Evolutionary conservation across 208 protist species (phyloP).

Genomic region (Trypanosoma brucei): DNA sequence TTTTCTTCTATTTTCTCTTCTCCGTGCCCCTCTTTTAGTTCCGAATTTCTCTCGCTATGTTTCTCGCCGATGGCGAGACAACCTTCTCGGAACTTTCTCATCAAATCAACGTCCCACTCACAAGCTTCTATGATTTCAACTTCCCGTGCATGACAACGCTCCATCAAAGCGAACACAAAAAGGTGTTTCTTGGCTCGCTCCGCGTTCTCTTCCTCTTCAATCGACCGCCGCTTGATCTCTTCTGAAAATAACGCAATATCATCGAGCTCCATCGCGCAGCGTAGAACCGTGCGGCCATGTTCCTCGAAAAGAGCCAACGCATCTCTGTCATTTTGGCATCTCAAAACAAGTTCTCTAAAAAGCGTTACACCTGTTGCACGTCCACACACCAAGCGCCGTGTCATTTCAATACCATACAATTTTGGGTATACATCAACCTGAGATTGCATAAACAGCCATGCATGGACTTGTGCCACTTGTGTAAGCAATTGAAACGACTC

Average conservation of each 20-base stretch:
- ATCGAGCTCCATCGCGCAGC: conserved; percentile 1
- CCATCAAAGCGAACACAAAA: conserved; percentile 3
- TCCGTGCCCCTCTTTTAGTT: not conserved
- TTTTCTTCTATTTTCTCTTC: conserved; percentile 4
- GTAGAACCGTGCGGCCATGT: conserved; percentile 4
- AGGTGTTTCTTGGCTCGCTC: conserved; percentile 9
- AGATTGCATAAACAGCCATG: conserved; percentile 29
- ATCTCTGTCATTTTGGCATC: conserved; percentile 13
- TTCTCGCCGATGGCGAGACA: not conserved
- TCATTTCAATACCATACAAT: conserved; percentile 56
- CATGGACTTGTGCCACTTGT: conserved; percentile 30
- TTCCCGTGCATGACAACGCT: conserved; percentile 13
- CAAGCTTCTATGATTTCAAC: conserved; percentile 28
- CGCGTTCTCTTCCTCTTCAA: conserved; percentile 18
- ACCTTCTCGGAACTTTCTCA: not conserved
- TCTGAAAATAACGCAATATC: conserved; percentile 15
- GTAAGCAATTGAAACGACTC: conserved; percentile 28
- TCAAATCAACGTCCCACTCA: conserved; percentile 17
- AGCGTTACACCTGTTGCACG: conserved; percentile 33
- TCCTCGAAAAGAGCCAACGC: conserved; percentile 5
- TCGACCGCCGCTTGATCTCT: conserved; percentile 3
- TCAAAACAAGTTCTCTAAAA: conserved; percentile 36
- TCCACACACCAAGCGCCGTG: conserved; percentile 31
- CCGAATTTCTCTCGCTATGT: not conserved
- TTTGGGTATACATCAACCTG: conserved; percentile 40